Base-by-base conservation (phyloP, 805 yeast genomes). In the Pichia paraexigua region DNA sequence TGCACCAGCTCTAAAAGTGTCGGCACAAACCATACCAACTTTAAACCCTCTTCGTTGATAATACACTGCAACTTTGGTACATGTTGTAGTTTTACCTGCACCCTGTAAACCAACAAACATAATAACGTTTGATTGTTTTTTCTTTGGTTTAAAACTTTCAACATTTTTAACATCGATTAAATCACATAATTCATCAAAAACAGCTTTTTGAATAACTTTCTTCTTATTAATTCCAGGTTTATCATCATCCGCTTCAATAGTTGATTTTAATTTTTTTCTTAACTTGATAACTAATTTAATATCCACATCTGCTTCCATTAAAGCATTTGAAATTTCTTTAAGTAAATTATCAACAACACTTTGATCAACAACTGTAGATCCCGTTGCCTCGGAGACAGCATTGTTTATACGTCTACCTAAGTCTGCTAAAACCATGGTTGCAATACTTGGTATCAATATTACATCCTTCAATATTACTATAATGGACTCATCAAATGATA, bases 81-180 rank as follows among this genome's bases (percentile, higher is more conserved):
- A 91, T 2, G 97, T 83, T 0, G 99, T 94, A 32, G 99, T 94
- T 67, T 94, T 94, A 77, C 99, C 99, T 13, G 98, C 94, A 73
- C 99, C 99, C 69, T 94, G 99, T 54, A 94, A 74, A 65, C 99
- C 99, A 53, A 94, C 99, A 76, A 94, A 87, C 99, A 94, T 94
- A 57, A 94, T 85, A 32, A 92, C 87, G 63, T 85, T 81, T 11
- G 81, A 64, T 60, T 79, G 78, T 60, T 89, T 83, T 73, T 91
- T 91, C 72, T 85, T 86, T 41, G 97, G 98, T 69, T 86, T 86
- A 64, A 82, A 92, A 8, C 59, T 45, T 49, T 58, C 61, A 0
- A 61, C 59, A 43, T 63, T 65, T 55, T 75, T 72, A 46, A 83
- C 85, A 62, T 91, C 97, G 24, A 94, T 96, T 41, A 94, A 74